Conservation (phyloP, 2,329 filamentous ascomycete genomes). For the Colletotrichum agaves region DNA sequence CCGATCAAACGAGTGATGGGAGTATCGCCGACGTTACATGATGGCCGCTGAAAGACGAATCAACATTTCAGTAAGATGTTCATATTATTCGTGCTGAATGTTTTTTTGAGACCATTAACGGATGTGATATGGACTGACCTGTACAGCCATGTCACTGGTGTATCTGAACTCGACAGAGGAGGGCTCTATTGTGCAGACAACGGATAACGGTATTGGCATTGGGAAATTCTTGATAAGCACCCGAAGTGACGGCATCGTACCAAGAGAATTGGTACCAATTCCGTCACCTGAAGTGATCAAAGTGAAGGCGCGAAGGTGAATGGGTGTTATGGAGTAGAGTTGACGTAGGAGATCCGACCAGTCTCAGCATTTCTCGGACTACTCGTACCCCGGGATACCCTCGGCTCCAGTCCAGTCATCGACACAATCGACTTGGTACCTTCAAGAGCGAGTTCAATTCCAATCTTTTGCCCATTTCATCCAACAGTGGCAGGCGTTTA, state of each 20-base stretch:
- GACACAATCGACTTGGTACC: neutral
- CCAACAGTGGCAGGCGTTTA: too few relatives aligned
- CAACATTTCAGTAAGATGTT: neutral
- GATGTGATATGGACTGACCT: neutral
- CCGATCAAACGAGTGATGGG: slow-evolving; percentile 37
- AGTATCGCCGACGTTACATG: neutral
- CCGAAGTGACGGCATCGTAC: slow-evolving; percentile 8
- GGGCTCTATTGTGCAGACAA: slow-evolving; percentile 18
- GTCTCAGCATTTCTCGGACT: too few relatives aligned
- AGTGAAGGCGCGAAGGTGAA: slow-evolving; percentile 25
- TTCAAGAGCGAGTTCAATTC: too few relatives aligned
- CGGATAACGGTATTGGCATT: slow-evolving; percentile 23
- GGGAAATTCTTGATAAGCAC: slow-evolving; percentile 31
- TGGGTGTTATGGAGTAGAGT: neutral
- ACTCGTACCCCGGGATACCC: too few relatives aligned
- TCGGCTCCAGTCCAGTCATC: too few relatives aligned
- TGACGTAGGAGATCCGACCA: too few relatives aligned
- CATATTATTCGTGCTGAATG: neutral
- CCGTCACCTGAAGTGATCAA: slow-evolving; percentile 1
- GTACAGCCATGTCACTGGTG: slow-evolving; percentile 23
- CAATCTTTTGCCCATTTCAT: too few relatives aligned
- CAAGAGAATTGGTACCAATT: neutral
- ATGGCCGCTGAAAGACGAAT: neutral
- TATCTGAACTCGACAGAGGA: slow-evolving; percentile 35
- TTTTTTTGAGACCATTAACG: neutral